Percentiles rank a stretch among this genome's conserved stretches.
Conservation (phyloP, 257 asterid species). For the Hygrophila difformis region DNA sequence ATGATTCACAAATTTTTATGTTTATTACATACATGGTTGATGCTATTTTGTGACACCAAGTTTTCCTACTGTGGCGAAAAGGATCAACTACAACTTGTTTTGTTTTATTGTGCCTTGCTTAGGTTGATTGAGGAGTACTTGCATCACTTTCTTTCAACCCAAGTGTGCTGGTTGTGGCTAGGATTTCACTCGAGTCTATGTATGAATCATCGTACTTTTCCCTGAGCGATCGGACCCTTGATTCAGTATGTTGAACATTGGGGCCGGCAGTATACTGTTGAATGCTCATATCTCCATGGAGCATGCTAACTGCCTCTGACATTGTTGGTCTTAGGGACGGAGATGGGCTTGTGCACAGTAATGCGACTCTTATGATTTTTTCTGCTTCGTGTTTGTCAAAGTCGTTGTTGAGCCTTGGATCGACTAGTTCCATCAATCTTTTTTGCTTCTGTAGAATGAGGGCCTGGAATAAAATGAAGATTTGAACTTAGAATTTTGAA, state of each 20-base stretch:
- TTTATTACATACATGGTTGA: too few relatives aligned
- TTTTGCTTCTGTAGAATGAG: constrained; percentile 13
- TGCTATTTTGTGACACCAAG: too few relatives aligned
- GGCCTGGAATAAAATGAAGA: background rate
- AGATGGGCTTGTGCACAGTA: constrained; percentile 37
- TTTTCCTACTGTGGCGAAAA: too few relatives aligned
- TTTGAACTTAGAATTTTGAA: too few relatives aligned
- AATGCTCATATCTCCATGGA: constrained; percentile 20
- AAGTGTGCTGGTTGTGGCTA: too few relatives aligned
- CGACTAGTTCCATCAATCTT: constrained; percentile 27
- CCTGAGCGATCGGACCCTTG: background rate
- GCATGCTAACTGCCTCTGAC: constrained; percentile 34
- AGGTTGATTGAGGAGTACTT: too few relatives aligned
- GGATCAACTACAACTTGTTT: too few relatives aligned
- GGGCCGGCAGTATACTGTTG: background rate
- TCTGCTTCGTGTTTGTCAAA: constrained; percentile 21
- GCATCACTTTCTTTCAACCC: too few relatives aligned
- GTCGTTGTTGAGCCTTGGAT: constrained; percentile 27
- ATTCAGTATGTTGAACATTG: background rate
- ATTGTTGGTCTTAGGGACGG: constrained; percentile 42
- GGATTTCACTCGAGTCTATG: background rate
- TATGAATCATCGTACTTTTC: background rate
- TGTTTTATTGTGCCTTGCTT: too few relatives aligned
- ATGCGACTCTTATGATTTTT: constrained; percentile 31
- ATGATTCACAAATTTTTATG: too few relatives aligned